A percentile compares a stretch with the other conserved stretches of the same genome.
phyloP scores from a whole-genome alignment of 305 asterid genomes.

The Solanum aculeatissimum region DNA sequence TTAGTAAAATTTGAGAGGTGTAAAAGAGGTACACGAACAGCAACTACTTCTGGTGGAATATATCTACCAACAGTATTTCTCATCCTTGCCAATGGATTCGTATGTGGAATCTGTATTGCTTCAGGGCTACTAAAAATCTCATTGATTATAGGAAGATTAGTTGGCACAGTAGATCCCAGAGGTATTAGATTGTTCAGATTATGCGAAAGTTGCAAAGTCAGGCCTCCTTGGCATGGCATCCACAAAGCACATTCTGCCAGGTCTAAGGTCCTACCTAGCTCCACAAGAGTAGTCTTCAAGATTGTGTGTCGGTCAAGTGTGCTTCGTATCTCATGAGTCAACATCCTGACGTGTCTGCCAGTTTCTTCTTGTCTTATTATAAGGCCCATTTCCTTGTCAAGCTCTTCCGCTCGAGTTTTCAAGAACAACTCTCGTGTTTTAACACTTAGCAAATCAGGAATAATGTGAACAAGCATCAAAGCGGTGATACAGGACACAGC shows the following conservation, averaged over 20 bases:
- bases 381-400: slow-evolving; percentile 62
- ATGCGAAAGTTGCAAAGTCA: slow-evolving; percentile 47
- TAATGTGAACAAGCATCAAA: slow-evolving; percentile 60
- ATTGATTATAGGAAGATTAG: slow-evolving; percentile 43
- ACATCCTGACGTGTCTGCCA: slow-evolving; percentile 72
- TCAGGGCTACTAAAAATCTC: slow-evolving; percentile 42
- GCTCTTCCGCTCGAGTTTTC: slow-evolving; percentile 55
- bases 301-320: slow-evolving; percentile 74
- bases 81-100: slow-evolving; percentile 51
- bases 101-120: slow-evolving; percentile 46
- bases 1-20: slow-evolving; percentile 54
- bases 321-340: slow-evolving; percentile 75
- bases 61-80: slow-evolving; percentile 35
- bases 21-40: slow-evolving; percentile 69
- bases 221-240: slow-evolving; percentile 67
- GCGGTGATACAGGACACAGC: slow-evolving; percentile 64
- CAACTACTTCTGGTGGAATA: slow-evolving; percentile 48
- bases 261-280: slow-evolving; percentile 56
- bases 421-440: slow-evolving; percentile 46
- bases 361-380: slow-evolving; percentile 67
- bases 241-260: slow-evolving; percentile 74
- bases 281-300: slow-evolving; percentile 60
- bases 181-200: slow-evolving; percentile 47
- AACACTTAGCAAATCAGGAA: slow-evolving; percentile 61
- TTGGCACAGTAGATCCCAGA: slow-evolving; percentile 49